Base-by-base conservation (phyloP, 2,329 filamentous ascomycete genomes). In the Pseudogymnoascus sp. region DNA sequence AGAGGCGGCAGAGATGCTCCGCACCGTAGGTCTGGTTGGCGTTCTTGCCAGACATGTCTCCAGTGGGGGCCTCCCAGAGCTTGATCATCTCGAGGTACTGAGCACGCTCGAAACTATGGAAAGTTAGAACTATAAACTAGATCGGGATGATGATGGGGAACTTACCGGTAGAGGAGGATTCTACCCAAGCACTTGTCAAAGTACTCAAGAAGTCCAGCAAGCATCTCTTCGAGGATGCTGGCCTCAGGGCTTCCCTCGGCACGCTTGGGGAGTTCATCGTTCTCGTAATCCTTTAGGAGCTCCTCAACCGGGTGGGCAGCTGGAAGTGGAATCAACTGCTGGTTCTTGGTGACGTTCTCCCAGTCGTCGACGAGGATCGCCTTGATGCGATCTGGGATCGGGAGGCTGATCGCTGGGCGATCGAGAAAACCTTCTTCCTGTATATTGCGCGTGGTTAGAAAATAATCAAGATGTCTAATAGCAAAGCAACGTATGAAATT, bases 331-430 rank as follows among this genome's bases (percentile, higher is more conserved):
- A 97, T 91, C 3, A 97, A 86, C 72, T 93, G 90, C 69, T 91
- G 86, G 73, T 96, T 95, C 78, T 97, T 97, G 63, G 95, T 99
- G 66, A 99, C 87, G 70, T 97, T 96, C 76, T 99, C 95, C 95
- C 95, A 99, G 75, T 99, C 95, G 73, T 99, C 95, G 21, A 99
- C 95, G 2, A 99, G 85, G 66, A 96, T 83, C 15, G 90, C 91
- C 78, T 97, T 97, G 68, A 99, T 82, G 68, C 89, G 86, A 72
- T 97, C 95, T 0, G 95, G 92, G 67, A 97, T 87, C 60, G 88
- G 83, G 44, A 99, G 83, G 70, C 91, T 90, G 71, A 99, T 88
- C 17, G 91, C 91, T 19, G 93, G 93, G 64, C 92, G 87, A 66
- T 83, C 82, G 72, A 92, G 86, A 74, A 96, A 99, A 4, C 83